A percentile compares a stretch with the other conserved stretches of the same genome.
phyloP scores from a whole-genome alignment of 352 stramenopile species.

The Phytophthora macrochlamydospora region DNA sequence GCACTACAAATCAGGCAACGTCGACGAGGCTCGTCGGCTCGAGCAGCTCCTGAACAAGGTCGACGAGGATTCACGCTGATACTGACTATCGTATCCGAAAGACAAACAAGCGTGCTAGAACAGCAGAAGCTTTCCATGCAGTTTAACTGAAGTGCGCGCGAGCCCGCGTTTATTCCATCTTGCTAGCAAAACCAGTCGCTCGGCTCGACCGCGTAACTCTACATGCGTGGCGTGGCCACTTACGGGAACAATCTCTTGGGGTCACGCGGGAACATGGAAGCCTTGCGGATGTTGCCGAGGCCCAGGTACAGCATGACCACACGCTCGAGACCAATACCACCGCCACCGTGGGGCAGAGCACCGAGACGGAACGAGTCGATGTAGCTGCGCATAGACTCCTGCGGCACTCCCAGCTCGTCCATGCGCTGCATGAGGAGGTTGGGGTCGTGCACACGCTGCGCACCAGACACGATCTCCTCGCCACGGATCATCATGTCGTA shows the following conservation, averaged over 20 bases:
- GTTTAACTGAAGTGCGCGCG: constrained; percentile 13
- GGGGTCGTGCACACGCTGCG: constrained; percentile 98
- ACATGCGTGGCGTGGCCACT: constrained; percentile 20
- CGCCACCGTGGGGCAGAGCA: constrained; percentile 97
- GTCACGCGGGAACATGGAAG: constrained; percentile 99
- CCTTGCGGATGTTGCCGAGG: constrained; percentile 99
- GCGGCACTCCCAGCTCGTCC: constrained; percentile 81
- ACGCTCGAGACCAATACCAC: constrained; percentile 98
- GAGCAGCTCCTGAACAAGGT: constrained; percentile 80
- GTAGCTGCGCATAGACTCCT: constrained; percentile 95
- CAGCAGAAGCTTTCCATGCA: background rate
- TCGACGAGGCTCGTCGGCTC: constrained; percentile 80
- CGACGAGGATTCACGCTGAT: constrained; percentile 49
- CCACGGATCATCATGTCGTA: constrained; percentile 99
- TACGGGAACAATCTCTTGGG: constrained; percentile 86
- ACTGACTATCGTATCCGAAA: background rate
- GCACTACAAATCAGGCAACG: constrained; percentile 91
- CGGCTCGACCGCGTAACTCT: constrained; percentile 12
- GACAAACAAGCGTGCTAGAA: too few species aligned
- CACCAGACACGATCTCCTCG: constrained; percentile 99
- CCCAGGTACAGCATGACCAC: constrained; percentile 99
- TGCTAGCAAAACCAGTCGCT: constrained; percentile 7
- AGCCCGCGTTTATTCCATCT: constrained; percentile 4
- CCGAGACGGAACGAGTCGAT: constrained; percentile 99
- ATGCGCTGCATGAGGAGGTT: constrained; percentile 94